phyloP scores from a whole-genome alignment of 306 rosid genomes.

The Dicorynia guianensis region DNA sequence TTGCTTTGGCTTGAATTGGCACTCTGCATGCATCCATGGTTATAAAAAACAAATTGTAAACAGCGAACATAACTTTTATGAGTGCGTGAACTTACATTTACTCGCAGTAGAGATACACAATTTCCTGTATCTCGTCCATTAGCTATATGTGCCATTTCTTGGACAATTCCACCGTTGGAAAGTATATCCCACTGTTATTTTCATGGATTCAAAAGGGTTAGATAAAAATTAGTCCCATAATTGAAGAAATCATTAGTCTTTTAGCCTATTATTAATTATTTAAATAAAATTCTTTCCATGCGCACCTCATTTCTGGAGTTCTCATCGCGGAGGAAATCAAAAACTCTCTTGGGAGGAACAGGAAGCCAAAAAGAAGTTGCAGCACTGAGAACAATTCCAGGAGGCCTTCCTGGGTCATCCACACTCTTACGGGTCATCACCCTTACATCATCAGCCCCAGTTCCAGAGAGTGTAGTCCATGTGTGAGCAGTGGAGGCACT shows the following conservation, averaged over 20 bases:
- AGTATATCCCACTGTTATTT: slow-evolving; percentile 92
- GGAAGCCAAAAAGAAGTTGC: slow-evolving; percentile 99
- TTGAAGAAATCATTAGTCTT: no score
- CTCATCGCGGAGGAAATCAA: slow-evolving; percentile 91
- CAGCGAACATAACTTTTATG: background rate
- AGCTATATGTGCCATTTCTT: slow-evolving; percentile 98
- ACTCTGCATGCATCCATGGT: slow-evolving; percentile 56
- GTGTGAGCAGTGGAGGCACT: slow-evolving; percentile 95
- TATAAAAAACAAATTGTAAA: background rate
- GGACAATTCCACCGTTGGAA: slow-evolving; percentile 89
- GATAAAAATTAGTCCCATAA: background rate
- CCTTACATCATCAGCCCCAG: slow-evolving; percentile 94
- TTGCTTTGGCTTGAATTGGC: slow-evolving; percentile 97
- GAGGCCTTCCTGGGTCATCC: slow-evolving; percentile 95
- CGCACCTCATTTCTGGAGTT: slow-evolving; percentile 91
- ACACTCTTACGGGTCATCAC: slow-evolving; percentile 96
- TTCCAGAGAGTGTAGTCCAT: slow-evolving; percentile 91
- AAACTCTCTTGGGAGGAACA: slow-evolving; percentile 79
- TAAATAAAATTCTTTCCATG: no score
- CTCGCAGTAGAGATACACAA: slow-evolving; percentile 85
- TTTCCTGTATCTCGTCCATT: slow-evolving; percentile 91
- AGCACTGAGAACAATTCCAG: slow-evolving; percentile 92
- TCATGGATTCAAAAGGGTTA: background rate
- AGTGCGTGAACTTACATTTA: slow-evolving; percentile 59
- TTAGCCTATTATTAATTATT: no score